Conservation (phyloP, 768 basidiomycete species). For the Daedaleopsis sinensis region DNA sequence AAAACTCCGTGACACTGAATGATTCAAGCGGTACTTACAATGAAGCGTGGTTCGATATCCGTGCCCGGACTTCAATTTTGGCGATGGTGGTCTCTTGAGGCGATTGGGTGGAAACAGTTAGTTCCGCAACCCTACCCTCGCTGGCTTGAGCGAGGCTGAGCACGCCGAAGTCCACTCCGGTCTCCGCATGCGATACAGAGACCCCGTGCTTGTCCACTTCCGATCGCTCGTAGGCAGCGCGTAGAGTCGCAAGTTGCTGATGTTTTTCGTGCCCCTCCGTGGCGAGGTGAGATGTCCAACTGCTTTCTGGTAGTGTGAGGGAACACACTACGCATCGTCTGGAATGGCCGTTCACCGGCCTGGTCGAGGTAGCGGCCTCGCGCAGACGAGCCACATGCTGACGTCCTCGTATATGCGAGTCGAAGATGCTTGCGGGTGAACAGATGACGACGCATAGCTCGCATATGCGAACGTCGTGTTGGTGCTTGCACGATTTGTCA, state of each 20-base stretch:
- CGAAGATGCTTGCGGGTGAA: not conserved
- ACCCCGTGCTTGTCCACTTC: constrained; percentile 59
- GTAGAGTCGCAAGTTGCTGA: constrained; percentile 42
- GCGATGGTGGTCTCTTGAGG: constrained; percentile 17
- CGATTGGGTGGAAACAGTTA: constrained; percentile 19
- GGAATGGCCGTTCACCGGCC: constrained; percentile 8
- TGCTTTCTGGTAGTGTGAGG: constrained; percentile 27
- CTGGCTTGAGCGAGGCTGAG: constrained; percentile 42
- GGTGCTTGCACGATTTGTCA: constrained; percentile 12
- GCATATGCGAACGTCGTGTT: constrained; percentile 28
- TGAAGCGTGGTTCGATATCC: constrained; percentile 2
- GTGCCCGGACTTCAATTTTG: constrained; percentile 5
- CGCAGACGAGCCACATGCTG: constrained; percentile 9
- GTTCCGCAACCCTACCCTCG: constrained; percentile 11
- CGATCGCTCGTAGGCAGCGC: constrained; percentile 50
- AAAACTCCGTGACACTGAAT: not conserved
- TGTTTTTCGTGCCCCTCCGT: constrained; percentile 38
- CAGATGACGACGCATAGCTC: constrained; percentile 24
- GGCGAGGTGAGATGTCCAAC: constrained; percentile 40
- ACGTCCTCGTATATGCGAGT: constrained; percentile 12
- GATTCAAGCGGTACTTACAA: constrained; percentile 1
- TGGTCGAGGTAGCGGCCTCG: not conserved
- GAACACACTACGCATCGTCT: constrained; percentile 36
- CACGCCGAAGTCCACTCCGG: constrained; percentile 53
- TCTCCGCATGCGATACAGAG: constrained; percentile 36